A percentile compares a stretch with the other conserved stretches of the same genome.
Evolutionary conservation across 192 early-diverging fungal genomes (phyloP).

Genomic region (Coemansia sp.): DNA sequence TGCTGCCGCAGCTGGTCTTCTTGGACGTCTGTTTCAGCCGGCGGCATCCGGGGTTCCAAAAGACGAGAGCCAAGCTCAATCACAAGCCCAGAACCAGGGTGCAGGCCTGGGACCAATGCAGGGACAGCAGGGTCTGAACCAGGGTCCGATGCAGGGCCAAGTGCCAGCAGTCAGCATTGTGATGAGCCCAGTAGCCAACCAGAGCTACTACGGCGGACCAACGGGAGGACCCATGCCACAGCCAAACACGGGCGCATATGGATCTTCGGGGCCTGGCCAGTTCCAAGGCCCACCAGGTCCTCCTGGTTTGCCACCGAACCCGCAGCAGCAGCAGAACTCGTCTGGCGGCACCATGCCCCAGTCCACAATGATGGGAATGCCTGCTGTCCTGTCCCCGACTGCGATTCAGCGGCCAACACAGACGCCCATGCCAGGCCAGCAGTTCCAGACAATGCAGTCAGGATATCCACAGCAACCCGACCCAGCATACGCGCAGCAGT

Average conservation of each 20-base stretch:
- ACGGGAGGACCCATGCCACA: background rate
- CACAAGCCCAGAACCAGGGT: background rate
- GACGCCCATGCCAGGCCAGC: slow-evolving; percentile 40
- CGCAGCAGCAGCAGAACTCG: slow-evolving; percentile 11
- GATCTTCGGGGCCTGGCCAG: no score
- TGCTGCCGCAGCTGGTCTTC: slow-evolving; percentile 9
- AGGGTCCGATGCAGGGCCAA: no score
- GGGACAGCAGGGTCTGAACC: no score
- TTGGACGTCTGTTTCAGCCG: slow-evolving; percentile 21
- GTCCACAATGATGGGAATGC: background rate
- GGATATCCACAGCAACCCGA: no score
- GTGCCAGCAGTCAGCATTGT: no score
- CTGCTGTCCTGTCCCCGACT: background rate
- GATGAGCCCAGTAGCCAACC: no score
- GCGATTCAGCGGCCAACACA: background rate
- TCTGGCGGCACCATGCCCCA: slow-evolving; percentile 1
- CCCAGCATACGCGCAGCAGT: no score
- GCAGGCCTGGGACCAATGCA: background rate
- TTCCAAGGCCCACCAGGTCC: no score
- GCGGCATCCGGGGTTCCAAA: no score
- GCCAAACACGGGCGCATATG: no score
- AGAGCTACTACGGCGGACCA: background rate
- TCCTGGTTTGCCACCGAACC: slow-evolving; percentile 6
- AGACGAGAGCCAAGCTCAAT: background rate
- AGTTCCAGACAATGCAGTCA: no score